phyloP scores from a whole-genome alignment of 2,329 filamentous ascomycete genomes.

The Verticillium zaregamsianum region DNA sequence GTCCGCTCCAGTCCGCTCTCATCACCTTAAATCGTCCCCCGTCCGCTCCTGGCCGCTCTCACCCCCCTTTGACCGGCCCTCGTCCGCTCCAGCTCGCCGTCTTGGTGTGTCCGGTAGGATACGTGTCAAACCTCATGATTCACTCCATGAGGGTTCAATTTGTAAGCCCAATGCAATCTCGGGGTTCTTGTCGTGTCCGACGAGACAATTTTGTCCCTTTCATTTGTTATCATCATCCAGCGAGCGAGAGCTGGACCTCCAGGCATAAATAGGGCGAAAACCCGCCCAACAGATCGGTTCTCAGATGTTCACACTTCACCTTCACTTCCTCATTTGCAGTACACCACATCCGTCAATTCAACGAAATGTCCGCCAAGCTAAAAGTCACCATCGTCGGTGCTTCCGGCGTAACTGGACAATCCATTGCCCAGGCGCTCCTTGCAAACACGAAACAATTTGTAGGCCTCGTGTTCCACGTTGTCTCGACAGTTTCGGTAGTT shows the following conservation, averaged over 20 bases:
- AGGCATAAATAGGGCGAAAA: background rate
- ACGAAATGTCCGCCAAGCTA: background rate
- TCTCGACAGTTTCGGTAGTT: too few species aligned
- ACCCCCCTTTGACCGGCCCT: too few species aligned
- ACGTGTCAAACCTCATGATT: background rate
- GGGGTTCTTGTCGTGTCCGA: background rate
- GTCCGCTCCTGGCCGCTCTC: too few species aligned
- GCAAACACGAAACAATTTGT: background rate
- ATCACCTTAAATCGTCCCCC: too few species aligned
- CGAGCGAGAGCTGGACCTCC: background rate
- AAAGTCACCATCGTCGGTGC: background rate
- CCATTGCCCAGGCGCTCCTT: background rate
- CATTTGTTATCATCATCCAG: background rate
- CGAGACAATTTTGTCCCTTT: background rate
- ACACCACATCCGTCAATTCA: background rate
- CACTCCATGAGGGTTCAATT: too few species aligned
- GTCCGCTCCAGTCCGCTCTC: too few species aligned
- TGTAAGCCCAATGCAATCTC: background rate
- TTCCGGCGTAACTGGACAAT: background rate
- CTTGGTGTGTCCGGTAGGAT: too few species aligned
- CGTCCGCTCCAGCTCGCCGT: too few species aligned
- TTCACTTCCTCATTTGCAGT: background rate
- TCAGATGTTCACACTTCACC: background rate
- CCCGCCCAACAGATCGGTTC: background rate
- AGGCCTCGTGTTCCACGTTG: background rate